Percentiles rank a stretch among this genome's conserved stretches.
Conservation (phyloP, 2,329 filamentous ascomycete species). For the Fusarium concolor region DNA sequence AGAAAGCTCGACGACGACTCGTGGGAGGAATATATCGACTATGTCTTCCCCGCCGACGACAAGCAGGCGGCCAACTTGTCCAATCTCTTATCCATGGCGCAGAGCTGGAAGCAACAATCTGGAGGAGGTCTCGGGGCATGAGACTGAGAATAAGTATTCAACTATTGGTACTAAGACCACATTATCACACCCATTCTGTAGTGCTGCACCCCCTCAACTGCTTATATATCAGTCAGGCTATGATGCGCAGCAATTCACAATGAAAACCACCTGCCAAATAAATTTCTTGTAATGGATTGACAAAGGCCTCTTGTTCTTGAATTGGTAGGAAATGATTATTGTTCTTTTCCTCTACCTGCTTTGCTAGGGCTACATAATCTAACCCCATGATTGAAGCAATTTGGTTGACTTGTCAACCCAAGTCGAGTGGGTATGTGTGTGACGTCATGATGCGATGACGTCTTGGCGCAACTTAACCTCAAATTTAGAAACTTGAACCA, state of each 20-base stretch:
- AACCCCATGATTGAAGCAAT: not conserved
- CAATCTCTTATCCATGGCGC: conserved; percentile 85
- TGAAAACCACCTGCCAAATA: not conserved
- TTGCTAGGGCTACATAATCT: not conserved
- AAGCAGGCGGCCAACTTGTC: conserved; percentile 85
- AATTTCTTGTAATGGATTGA: not conserved
- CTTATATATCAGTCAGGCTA: not conserved
- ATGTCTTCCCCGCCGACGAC: conserved; percentile 96
- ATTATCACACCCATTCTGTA: not conserved
- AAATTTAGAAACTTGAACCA: conserved; percentile 13
- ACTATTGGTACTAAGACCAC: not conserved
- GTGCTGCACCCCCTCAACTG: not conserved
- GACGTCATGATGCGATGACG: conserved; percentile 33
- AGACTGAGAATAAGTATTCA: not conserved
- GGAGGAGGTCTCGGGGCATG: conserved; percentile 52
- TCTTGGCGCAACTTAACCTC: conserved; percentile 1
- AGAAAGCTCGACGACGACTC: conserved; percentile 91
- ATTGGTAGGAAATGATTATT: not conserved
- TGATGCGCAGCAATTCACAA: not conserved
- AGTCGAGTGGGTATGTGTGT: not conserved
- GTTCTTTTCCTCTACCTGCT: not conserved
- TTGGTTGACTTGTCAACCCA: not conserved
- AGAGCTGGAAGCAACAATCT: conserved; percentile 85
- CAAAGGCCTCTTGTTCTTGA: not conserved
- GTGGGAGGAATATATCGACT: conserved; percentile 96